Evolutionary conservation across 129 eudicot species (phyloP).

Genomic region (Solidago caesia): DNA sequence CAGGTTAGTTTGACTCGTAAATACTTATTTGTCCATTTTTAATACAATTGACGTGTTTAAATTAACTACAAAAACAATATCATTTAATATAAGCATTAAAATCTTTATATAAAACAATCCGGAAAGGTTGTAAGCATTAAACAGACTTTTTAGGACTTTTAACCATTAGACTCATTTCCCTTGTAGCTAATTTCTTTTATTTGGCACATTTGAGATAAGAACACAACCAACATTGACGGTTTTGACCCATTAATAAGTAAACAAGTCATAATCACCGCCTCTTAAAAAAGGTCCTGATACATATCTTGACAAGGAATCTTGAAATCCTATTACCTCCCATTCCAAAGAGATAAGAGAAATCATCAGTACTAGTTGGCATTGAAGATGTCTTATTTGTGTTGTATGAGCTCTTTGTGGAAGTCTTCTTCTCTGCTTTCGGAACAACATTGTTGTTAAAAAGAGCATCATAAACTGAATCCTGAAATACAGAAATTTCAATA

Average conservation of each 20-base stretch:
- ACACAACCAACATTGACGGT: too few relatives aligned
- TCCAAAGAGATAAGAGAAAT: conserved; percentile 66
- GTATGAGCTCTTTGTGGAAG: conserved; percentile 24
- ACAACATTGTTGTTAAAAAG: conserved; percentile 43
- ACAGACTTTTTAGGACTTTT: background rate
- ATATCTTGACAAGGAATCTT: conserved; percentile 1
- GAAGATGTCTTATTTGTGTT: conserved; percentile 38
- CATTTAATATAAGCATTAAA: too few relatives aligned
- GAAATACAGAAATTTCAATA: conserved; percentile 21
- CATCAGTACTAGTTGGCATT: conserved; percentile 40
- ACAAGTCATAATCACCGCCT: conserved; percentile 3
- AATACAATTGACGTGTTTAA: too few relatives aligned
- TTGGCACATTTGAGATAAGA: too few relatives aligned
- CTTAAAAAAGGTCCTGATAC: background rate
- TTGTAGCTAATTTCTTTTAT: background rate
- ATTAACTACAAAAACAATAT: too few relatives aligned
- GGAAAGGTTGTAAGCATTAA: too few relatives aligned
- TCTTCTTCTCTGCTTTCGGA: conserved; percentile 32
- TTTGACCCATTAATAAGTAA: background rate
- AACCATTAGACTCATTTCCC: background rate
- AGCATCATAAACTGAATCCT: conserved; percentile 57
- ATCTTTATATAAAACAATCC: too few relatives aligned
- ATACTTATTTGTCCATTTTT: too few relatives aligned
- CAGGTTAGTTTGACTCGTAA: too few relatives aligned
- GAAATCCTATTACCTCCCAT: conserved; percentile 55